These are phyloP conservation scores for Volvox reticuliferus DNA, from an alignment of 139 green algal genomes.

Conservation along the genomic window DNA sequence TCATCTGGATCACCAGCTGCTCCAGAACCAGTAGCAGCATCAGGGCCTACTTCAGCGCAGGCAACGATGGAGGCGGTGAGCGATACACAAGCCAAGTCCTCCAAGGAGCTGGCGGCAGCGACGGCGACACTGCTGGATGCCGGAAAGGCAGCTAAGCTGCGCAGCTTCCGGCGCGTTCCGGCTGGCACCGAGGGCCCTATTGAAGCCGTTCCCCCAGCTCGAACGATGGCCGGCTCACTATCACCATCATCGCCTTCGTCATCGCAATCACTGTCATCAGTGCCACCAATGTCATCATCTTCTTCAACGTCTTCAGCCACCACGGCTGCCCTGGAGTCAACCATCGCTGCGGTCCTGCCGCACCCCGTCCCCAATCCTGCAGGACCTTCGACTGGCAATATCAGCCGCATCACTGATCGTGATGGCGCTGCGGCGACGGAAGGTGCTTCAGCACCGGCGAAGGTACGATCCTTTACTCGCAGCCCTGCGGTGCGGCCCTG, in stretches of 20 bases:
- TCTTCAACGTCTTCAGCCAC: not conserved
- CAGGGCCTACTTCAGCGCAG: no score
- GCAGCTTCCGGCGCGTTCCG: not conserved
- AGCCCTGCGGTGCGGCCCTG: not conserved
- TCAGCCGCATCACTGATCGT: not conserved
- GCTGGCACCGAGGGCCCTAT: not conserved
- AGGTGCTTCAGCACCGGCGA: not conserved
- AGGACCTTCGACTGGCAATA: no score
- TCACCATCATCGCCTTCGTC: not conserved
- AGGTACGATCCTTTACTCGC: not conserved
- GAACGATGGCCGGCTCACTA: no score
- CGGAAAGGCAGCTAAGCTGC: not conserved
- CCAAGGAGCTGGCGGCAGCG: not conserved
- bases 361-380: not conserved
- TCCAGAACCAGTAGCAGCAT: not conserved
- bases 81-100: not conserved
- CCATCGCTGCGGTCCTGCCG: not conserved
- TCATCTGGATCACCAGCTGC: not conserved
- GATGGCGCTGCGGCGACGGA: not conserved
- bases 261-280: not conserved
- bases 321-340: not conserved
- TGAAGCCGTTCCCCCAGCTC: no score
- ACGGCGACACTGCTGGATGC: not conserved
- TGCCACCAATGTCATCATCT: no score
- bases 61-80: not conserved